A percentile compares a stretch with the other conserved stretches of the same genome.
Conservation (phyloP, 1,284 basidiomycete genomes). For the Moesziomyces sp. region DNA sequence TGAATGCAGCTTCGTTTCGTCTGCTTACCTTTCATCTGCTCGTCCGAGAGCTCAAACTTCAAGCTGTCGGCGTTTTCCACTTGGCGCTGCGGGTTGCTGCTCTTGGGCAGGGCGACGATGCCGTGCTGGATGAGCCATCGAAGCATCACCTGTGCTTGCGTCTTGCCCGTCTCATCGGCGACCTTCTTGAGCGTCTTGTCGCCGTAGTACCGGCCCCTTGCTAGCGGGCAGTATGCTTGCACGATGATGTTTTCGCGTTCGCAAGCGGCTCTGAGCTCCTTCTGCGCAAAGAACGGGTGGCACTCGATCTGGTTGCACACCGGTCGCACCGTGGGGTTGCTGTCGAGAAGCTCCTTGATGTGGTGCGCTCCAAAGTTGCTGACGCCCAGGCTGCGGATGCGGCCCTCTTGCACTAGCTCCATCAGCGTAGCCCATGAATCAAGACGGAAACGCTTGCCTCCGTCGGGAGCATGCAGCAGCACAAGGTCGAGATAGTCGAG, state of each 20-base stretch:
- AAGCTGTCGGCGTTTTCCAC: constrained; percentile 77
- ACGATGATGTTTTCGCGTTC: constrained; percentile 77
- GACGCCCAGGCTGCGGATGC: constrained; percentile 73
- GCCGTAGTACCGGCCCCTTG: constrained; percentile 74
- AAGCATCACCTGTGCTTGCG: constrained; percentile 78
- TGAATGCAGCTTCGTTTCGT: too few species aligned
- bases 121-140: constrained; percentile 79
- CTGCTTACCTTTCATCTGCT: constrained; percentile 72
- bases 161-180: constrained; percentile 73
- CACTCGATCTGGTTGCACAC: constrained; percentile 60
- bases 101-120: constrained; percentile 52
- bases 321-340: constrained; percentile 44
- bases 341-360: constrained; percentile 48
- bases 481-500: constrained; percentile 74
- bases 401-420: constrained; percentile 51
- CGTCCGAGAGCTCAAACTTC: constrained; percentile 75
- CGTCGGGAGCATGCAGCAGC: constrained; percentile 54
- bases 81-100: constrained; percentile 76
- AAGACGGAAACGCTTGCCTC: constrained; percentile 67
- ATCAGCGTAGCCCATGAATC: constrained; percentile 56
- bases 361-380: constrained; percentile 56
- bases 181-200: constrained; percentile 43
- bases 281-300: constrained; percentile 69
- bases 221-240: constrained; percentile 86
- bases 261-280: constrained; percentile 77